Conservation (phyloP, 2,329 filamentous ascomycete genomes). For the Colletotrichum viniferum region DNA sequence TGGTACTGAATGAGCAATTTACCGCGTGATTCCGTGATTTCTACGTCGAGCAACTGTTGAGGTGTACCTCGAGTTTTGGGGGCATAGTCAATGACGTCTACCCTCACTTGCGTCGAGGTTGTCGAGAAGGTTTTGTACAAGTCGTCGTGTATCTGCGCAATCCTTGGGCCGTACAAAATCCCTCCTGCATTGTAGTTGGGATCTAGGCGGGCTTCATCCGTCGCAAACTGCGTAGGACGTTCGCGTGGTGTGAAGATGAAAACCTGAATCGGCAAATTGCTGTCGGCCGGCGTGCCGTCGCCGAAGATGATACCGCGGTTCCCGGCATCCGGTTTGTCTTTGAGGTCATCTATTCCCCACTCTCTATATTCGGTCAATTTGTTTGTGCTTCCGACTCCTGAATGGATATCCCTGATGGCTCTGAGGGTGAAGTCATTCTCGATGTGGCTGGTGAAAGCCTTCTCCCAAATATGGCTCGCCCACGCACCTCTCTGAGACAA, state of each 20-base stretch:
- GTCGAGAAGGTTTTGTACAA: neutral
- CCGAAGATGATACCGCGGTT: neutral
- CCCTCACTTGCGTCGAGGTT: neutral
- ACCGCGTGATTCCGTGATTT: neutral
- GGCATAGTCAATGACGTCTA: neutral
- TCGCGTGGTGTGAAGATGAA: neutral
- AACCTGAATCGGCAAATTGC: neutral
- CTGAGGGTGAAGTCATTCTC: neutral
- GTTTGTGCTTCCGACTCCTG: neutral
- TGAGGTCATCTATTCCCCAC: neutral
- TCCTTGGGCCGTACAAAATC: neutral
- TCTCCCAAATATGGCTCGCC: neutral
- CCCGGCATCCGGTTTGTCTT: neutral
- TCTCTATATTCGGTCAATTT: neutral
- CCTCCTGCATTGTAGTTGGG: neutral
- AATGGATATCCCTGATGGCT: neutral
- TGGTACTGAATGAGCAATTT: neutral
- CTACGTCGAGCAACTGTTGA: too few relatives aligned
- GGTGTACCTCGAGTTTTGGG: neutral
- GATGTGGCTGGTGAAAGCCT: fast-evolving
- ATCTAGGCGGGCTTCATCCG: too few relatives aligned
- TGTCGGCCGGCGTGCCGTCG: neutral
- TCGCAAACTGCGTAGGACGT: too few relatives aligned
- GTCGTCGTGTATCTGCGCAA: fast-evolving
- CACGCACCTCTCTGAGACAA: neutral